Conservation (phyloP, 2,329 filamentous ascomycete species). For the Ophiostoma himal-ulmi region DNA sequence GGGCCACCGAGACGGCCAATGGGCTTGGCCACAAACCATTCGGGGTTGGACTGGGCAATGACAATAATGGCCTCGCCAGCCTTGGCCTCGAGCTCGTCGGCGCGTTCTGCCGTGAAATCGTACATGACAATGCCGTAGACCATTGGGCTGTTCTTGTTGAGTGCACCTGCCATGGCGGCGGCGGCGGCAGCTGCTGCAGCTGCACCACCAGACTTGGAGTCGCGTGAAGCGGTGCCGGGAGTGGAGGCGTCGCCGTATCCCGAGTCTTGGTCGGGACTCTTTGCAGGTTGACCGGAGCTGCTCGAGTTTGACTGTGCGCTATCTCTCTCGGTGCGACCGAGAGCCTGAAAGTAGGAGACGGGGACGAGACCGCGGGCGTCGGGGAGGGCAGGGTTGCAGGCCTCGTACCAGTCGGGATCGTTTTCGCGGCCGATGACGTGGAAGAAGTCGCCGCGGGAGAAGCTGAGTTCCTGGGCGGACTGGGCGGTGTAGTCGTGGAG, state of each 20-base stretch:
- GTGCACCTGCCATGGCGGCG: conserved; percentile 34
- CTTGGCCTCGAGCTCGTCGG: conserved; percentile 94
- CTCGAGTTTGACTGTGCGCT: conserved; percentile 65
- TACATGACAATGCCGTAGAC: conserved; percentile 97
- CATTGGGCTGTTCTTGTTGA: conserved; percentile 65
- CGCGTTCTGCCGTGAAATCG: conserved; percentile 88
- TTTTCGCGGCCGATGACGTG: conserved; percentile 95
- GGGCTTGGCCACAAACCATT: conserved; percentile 99
- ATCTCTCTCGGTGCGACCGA: conserved; percentile 88
- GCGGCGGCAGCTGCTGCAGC: conserved; percentile 27
- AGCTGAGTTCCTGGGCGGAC: conserved; percentile 73
- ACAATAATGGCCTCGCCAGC: conserved; percentile 96
- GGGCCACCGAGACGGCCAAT: conserved; percentile 94
- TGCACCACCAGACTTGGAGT: conserved; percentile 13
- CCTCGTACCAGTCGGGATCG: conserved; percentile 95
- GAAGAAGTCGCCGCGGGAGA: conserved; percentile 94
- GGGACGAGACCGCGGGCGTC: conserved; percentile 87
- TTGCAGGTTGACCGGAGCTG: conserved; percentile 34
- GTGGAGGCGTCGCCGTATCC: conserved; percentile 64
- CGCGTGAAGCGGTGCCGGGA: conserved; percentile 20
- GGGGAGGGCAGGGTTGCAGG: conserved; percentile 86
- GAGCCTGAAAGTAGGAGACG: conserved; percentile 84
- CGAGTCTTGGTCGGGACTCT: conserved; percentile 75
- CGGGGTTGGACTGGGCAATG: conserved; percentile 94
- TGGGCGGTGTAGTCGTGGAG: conserved; percentile 86